These are phyloP conservation scores for Excoecaria cochinchinensis DNA, from an alignment of 345 rosid genomes.

Conservation along the genomic window DNA sequence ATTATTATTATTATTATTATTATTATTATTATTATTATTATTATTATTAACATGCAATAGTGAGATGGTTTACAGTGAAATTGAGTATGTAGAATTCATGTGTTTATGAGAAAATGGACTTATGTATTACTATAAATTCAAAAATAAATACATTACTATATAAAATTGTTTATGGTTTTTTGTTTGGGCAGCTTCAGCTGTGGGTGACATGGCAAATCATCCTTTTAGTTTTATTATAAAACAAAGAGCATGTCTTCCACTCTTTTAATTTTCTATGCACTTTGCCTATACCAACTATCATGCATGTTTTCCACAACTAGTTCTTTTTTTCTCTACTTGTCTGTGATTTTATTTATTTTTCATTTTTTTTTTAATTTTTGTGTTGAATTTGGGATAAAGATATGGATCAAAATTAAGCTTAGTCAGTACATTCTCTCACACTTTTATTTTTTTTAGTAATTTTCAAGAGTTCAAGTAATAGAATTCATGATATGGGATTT, in stretches of 20 bases:
- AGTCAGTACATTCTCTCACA: too few relatives aligned
- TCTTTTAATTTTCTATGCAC: neutral
- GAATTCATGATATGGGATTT: neutral
- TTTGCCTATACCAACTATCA: neutral
- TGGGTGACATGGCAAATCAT: neutral
- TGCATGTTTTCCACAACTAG: conserved; percentile 8
- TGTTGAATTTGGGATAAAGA: too few relatives aligned
- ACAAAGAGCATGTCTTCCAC: conserved; percentile 11
- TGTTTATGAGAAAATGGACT: too few relatives aligned
- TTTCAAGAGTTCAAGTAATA: neutral
- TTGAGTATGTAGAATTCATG: too few relatives aligned
- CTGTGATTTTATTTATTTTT: neutral
- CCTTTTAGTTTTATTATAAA: too few relatives aligned
- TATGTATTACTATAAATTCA: too few relatives aligned
- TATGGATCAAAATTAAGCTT: too few relatives aligned
- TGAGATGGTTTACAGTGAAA: too few relatives aligned
- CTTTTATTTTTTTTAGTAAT: neutral
- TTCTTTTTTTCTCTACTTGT: neutral
- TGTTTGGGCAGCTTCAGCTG: conserved; percentile 4
- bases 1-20: too few relatives aligned
- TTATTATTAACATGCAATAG: too few relatives aligned
- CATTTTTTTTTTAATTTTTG: neutral
- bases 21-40: too few relatives aligned
- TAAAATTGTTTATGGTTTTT: neutral
- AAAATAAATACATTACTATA: too few relatives aligned